These are phyloP conservation scores for Skeletonema tropicum DNA, from an alignment of 108 stramenopile species.

Conservation along the genomic window DNA sequence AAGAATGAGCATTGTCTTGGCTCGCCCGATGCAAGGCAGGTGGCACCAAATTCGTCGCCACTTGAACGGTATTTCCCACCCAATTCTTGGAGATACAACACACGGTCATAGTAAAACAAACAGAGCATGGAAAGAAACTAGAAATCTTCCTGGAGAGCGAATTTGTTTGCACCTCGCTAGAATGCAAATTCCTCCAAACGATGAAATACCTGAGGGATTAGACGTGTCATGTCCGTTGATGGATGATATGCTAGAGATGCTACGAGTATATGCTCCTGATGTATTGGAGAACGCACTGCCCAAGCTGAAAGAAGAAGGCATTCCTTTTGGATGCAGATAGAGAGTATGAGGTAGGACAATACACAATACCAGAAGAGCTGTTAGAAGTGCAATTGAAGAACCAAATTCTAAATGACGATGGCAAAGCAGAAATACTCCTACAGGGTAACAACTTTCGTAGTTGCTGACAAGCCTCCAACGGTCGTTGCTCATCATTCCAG, in stretches of 20 bases:
- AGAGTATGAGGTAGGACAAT: constrained; percentile 46
- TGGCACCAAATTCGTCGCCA: constrained; percentile 92
- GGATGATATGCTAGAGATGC: constrained; percentile 71
- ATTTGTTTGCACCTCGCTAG: constrained; percentile 71
- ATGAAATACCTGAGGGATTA: constrained; percentile 61
- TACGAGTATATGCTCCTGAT: constrained; percentile 66
- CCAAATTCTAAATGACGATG: constrained; percentile 11
- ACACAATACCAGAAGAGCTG: constrained; percentile 30
- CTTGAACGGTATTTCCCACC: constrained; percentile 82
- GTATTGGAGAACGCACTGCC: constrained; percentile 59
- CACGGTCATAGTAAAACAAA: constrained; percentile 76
- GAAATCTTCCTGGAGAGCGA: constrained; percentile 71
- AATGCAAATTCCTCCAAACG: constrained; percentile 58
- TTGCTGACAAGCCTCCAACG: constrained; percentile 41
- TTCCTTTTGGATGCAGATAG: constrained; percentile 47
- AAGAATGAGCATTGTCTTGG: constrained; percentile 72
- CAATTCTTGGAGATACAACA: constrained; percentile 82
- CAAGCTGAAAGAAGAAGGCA: constrained; percentile 67
- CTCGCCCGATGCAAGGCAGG: constrained; percentile 75
- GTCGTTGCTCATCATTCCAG: constrained; percentile 43
- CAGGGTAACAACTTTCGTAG: constrained; percentile 42
- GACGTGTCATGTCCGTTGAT: constrained; percentile 62
- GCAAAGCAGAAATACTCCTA: constrained; percentile 31
- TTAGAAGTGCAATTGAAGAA: constrained; percentile 5
- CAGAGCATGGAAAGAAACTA: constrained; percentile 64